Base-by-base conservation (phyloP, 495 filamentous ascomycete species). In the Podospora pseudopauciseta region DNA sequence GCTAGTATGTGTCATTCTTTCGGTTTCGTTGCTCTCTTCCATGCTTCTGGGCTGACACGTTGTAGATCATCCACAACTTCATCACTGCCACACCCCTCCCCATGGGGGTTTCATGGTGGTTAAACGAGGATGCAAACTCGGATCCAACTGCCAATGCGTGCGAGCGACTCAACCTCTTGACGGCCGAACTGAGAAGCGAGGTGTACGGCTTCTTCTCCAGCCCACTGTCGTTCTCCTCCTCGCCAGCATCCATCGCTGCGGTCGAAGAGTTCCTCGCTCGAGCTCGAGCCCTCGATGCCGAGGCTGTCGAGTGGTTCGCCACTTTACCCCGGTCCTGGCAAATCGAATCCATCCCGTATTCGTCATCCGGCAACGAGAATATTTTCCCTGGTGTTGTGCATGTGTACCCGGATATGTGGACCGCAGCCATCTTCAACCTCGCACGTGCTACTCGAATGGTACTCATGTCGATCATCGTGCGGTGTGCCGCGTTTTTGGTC, bases 31-130 rank as follows among this genome's bases (percentile, higher is more conserved):
- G 55, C 39, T 54, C 19, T 62, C 34, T 49, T 53, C 18, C 58
- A 74, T 54, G 64, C 32, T 18, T 18, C 5, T 11, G 0, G 57
- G 26, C 6, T 15, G 18, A 58, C 55, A 58, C 4, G 39, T 11
- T 58, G n/a, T 20, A 83, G 77, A 80, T 83, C 18, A 81, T 86
- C 60, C 79, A 83, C 65, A 80, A 79, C 55, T 75, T 86, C 53
- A 78, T 80, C 1, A 73, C 83, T 0, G 77, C 76, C n/a, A 82
- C 78, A 20, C 30, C 82, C 0, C 84, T 83, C 5, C 58, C 70
- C n/a, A 80, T 84, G 76, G 82, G 82, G 16, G 61, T 72, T 0
- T 82, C 85, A n/a, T 86, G 82, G 83, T 87, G 85, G 85, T 67
- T 83, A 9, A 64, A 74, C 62, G 81, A 81, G 57, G 76, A 77